phyloP scores from a whole-genome alignment of 1,284 basidiomycete species.

The Trichosporon asahii region DNA sequence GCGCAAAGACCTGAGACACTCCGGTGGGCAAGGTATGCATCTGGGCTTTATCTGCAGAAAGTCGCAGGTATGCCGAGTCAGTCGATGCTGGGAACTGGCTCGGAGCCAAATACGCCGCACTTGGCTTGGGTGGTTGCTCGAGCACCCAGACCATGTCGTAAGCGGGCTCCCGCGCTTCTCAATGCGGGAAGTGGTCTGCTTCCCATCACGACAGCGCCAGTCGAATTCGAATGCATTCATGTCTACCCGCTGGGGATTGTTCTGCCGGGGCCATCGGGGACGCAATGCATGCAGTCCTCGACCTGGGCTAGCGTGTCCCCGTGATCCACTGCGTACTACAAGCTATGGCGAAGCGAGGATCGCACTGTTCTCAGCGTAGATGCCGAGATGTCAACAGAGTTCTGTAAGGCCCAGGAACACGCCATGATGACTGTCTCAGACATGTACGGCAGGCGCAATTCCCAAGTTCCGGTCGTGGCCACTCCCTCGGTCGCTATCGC shows the following conservation, averaged over 20 bases:
- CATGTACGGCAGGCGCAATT: background rate
- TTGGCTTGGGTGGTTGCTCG: background rate
- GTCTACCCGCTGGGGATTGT: no score
- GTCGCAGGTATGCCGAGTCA: no score
- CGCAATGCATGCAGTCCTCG: background rate
- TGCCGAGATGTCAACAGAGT: background rate
- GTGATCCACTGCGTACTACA: background rate
- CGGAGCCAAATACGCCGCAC: background rate
- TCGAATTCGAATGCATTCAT: background rate
- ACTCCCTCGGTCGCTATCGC: background rate
- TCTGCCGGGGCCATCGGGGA: background rate
- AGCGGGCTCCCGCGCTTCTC: background rate
- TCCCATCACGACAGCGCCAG: background rate
- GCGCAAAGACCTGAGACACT: background rate
- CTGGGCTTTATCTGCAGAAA: background rate
- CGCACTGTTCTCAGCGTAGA: background rate
- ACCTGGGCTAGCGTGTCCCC: background rate
- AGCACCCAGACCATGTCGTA: background rate
- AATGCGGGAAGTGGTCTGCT: background rate
- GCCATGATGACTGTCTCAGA: background rate
- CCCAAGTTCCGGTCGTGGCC: background rate
- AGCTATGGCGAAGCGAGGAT: background rate
- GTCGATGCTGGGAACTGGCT: background rate
- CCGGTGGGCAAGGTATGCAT: background rate
- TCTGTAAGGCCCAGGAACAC: background rate